Evolutionary conservation across 805 yeast species (phyloP).

Genomic region (Kazachstania psychrophila): DNA sequence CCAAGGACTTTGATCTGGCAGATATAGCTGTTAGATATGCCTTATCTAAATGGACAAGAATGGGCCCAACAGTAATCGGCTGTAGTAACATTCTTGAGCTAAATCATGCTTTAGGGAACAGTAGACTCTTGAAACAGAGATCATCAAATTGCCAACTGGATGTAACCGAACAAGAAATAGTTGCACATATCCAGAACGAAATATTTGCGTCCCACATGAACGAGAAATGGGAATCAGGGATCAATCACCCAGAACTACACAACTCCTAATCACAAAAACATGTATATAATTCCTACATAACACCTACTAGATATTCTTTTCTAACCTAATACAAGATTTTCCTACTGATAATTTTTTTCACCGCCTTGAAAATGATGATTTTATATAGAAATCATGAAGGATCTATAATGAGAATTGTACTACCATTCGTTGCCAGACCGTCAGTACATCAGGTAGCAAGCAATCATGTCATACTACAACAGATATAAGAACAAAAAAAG

Average conservation of each 20-base stretch:
- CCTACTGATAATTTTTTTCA: too few relatives aligned
- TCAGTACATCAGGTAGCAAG: too few relatives aligned
- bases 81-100: constrained; percentile 59
- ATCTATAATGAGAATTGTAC: too few relatives aligned
- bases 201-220: constrained; percentile 47
- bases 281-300: neutral
- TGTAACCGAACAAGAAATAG: constrained; percentile 36
- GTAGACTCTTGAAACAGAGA: constrained; percentile 35
- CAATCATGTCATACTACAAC: constrained; percentile 29
- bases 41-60: constrained; percentile 44
- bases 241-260: neutral
- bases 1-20: constrained; percentile 54
- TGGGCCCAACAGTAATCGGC: constrained; percentile 69
- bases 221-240: constrained; percentile 53
- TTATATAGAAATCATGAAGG: too few relatives aligned
- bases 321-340: too few relatives aligned
- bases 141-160: constrained; percentile 25
- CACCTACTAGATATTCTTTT: too few relatives aligned
- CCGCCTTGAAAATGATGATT: too few relatives aligned
- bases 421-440: too few relatives aligned
- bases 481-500: constrained; percentile 22
- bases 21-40: constrained; percentile 76
- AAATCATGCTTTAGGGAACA: constrained; percentile 49
- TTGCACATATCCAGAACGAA: constrained; percentile 34
- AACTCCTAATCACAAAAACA: too few relatives aligned